Conservation (phyloP, 164 flowering plant genomes). For the Protea cynaroides region DNA sequence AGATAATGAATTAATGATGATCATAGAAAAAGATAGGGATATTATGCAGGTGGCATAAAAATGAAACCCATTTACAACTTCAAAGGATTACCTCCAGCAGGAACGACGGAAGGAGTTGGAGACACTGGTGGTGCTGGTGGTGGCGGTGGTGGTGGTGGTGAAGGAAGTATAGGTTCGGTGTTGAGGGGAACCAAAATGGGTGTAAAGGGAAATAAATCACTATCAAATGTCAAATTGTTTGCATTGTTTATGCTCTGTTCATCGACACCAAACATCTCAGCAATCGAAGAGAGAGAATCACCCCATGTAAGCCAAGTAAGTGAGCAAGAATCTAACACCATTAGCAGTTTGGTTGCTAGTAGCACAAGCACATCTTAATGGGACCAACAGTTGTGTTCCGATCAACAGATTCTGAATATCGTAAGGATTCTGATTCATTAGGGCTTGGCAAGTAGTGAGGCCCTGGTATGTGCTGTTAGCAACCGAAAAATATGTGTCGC, state of each 20-base stretch:
- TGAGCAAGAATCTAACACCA: constrained; percentile 41
- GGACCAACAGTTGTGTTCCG: constrained; percentile 29
- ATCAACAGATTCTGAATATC: constrained; percentile 12
- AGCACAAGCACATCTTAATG: constrained; percentile 73
- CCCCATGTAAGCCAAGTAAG: constrained; percentile 33
- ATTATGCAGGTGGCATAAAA: too few relatives aligned
- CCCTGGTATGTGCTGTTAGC: constrained; percentile 67
- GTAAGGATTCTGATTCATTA: constrained; percentile 38
- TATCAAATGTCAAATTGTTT: constrained; percentile 23
- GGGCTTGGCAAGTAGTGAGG: constrained; percentile 66
- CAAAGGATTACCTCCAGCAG: too few relatives aligned
- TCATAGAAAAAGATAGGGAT: too few relatives aligned
- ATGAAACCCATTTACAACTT: too few relatives aligned
- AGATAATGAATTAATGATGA: too few relatives aligned
- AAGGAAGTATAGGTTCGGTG: constrained; percentile 16
- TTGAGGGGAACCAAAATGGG: constrained; percentile 50
- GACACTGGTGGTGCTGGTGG: too few relatives aligned
- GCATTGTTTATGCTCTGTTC: constrained; percentile 32
- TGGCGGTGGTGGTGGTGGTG: too few relatives aligned
- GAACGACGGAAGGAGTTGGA: too few relatives aligned
- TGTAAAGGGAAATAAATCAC: constrained; percentile 34
- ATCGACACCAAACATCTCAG: constrained; percentile 29
- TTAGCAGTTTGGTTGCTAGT: constrained; percentile 30
- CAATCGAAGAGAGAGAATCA: constrained; percentile 27
- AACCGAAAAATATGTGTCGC: constrained; percentile 42